Conservation (phyloP, 306 rosid genomes). For the Argentina anserina region DNA sequence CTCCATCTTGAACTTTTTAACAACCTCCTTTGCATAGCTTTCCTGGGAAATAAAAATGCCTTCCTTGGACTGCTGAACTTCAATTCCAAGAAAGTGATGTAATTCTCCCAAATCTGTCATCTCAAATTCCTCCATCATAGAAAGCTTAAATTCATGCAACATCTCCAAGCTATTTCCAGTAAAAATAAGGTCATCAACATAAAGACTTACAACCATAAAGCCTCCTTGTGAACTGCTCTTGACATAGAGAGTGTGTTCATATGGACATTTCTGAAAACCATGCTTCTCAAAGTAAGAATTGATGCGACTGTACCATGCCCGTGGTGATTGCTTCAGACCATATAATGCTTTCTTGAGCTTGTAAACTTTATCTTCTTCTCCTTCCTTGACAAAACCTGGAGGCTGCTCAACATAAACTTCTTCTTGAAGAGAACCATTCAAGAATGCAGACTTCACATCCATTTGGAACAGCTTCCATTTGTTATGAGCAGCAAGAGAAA, state of each 20-base stretch:
- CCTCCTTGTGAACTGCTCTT: not conserved
- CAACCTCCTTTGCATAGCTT: not conserved
- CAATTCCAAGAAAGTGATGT: conserved; percentile 11
- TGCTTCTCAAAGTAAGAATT: conserved; percentile 9
- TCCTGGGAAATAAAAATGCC: not conserved
- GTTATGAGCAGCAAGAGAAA: not conserved
- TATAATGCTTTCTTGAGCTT: not conserved
- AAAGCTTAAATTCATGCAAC: no score
- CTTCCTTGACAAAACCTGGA: not conserved
- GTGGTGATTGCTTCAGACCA: not conserved
- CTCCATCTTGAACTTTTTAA: not conserved
- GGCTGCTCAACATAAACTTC: not conserved
- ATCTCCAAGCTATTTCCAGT: no score
- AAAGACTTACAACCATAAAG: not conserved
- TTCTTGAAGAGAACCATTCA: not conserved
- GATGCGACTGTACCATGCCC: not conserved
- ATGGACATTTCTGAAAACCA: not conserved
- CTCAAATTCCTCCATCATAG: no score
- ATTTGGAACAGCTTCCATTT: not conserved
- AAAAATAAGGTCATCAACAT: no score
- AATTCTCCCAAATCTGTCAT: not conserved
- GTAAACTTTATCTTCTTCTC: not conserved
- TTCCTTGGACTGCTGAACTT: not conserved
- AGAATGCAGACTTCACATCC: not conserved
- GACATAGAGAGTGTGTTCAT: not conserved